Conservation (phyloP, 352 stramenopile species). For the Pythium brachiatum region DNA sequence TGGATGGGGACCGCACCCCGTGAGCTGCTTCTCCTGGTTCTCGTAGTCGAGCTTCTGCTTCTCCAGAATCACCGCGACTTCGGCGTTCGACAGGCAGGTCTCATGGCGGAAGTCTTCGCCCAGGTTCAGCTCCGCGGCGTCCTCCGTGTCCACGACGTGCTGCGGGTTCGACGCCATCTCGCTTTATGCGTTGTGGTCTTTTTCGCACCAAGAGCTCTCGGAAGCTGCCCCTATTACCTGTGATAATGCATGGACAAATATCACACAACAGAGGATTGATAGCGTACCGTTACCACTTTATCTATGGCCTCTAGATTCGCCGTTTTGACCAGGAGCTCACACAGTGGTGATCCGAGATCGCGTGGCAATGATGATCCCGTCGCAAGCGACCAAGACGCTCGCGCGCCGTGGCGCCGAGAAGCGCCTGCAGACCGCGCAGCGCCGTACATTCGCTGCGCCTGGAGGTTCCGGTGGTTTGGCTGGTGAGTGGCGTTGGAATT, state of each 20-base stretch:
- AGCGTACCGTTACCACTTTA: neutral
- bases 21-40: slow-evolving; percentile 89
- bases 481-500: slow-evolving; percentile 14
- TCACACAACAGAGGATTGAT: slow-evolving; percentile 7
- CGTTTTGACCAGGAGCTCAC: neutral
- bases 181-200: slow-evolving; percentile 3
- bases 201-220: slow-evolving; percentile 3
- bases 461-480: slow-evolving; percentile 24
- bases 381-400: slow-evolving; percentile 12
- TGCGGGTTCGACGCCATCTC: slow-evolving; percentile 79
- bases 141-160: slow-evolving; percentile 88
- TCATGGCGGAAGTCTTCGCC: slow-evolving; percentile 88
- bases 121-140: slow-evolving; percentile 87
- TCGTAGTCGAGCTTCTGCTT: slow-evolving; percentile 91
- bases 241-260: neutral
- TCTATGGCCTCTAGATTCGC: slow-evolving; percentile 1
- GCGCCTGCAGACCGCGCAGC: slow-evolving; percentile 13
- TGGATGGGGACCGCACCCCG: too few species aligned
- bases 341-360: slow-evolving; percentile 1
- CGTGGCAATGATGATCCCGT: slow-evolving; percentile 18
- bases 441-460: slow-evolving; percentile 23
- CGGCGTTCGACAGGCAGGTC: slow-evolving; percentile 87
- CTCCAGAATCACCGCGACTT: slow-evolving; percentile 88
- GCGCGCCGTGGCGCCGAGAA: slow-evolving; percentile 1
- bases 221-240: neutral